Base-by-base conservation (phyloP, 2,329 filamentous ascomycete genomes). In the Stachybotrys chartarum region DNA sequence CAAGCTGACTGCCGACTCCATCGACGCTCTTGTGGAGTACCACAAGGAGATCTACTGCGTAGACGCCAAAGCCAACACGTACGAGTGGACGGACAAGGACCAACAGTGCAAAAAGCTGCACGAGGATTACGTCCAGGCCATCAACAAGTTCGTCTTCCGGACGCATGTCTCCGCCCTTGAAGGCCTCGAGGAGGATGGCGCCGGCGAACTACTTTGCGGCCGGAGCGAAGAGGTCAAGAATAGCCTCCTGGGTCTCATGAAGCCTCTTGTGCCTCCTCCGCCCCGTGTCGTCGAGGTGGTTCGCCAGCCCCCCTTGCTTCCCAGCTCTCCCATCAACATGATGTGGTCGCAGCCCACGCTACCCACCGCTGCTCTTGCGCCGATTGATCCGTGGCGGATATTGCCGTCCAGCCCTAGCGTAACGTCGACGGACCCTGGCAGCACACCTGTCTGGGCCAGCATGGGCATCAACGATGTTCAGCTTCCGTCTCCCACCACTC, bases 21-120 rank as follows among this genome's bases (percentile, higher is more conserved):
- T 99, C 75, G 91, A 96, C 67, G 77, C 89, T 53, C 83, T 99
- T 61, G 87, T 96, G 70, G 90, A 96, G 71, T 96, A 96, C 73
- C 94, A 99, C 82, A 92, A 94, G 79, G 90, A 97, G 61, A 83
- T 97, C 64, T 92, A 96, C 79, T 96, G 90, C 64, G 83, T 92
- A 66, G 90, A 99, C 71, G 87, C 90, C 66, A 90, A 91, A 63
- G 90, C 91, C 65, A 90, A 81, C 72, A 96, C 91, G 52, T 95
- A 91, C 79, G 86, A 90, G 73, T 99, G 94, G 94, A 86, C 91
- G 46, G 93, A 97, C 74, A 97, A 97, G 82, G 92, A 97, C 66
- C 82, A 88, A 64, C 93, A 97, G 70, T 82, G 95, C 76, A 97
- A 96, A 85, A 97, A 96, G 79, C 81, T 97, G 65, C 94, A 97